Base-by-base conservation (phyloP, 441 rosid species). In the Corymbia calophylla region DNA sequence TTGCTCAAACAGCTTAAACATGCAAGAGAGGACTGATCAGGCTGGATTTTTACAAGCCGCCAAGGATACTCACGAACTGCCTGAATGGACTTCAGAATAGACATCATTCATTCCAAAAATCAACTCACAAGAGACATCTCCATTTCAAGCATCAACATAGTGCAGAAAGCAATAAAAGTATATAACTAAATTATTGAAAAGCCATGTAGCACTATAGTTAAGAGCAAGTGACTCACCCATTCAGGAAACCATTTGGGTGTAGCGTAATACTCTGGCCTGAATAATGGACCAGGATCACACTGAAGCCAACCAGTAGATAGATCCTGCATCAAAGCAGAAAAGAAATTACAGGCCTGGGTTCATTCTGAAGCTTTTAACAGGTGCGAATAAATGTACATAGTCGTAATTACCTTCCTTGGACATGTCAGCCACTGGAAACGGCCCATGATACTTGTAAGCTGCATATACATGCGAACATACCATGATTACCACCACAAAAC, bases 381-480 rank as follows among this genome's bases (percentile, higher is more conserved):
- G 49, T 39, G 8, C 16, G 7, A 35, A 89, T 13, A 29, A 25
- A 89, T 54, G 68, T 39, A 86, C 64, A 29, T 85, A 23, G 39
- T 39, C 53, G 89, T 88, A 58, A 86, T 91, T 94, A 96, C 99
- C 97, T 96, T 96, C 91, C 99, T 94, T 62, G 99, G 98, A 93
- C 99, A 96, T 81, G 99, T 97, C 87, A 97, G 91, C 99, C 99
- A 97, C 86, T 93, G 94, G 90, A 93, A 96, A 87, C 93, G 96
- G n/a, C 99, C 98, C 94, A 97, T 89, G 81, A 97, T 60, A 91
- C 96, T 95, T 70, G 99, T 98, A 89, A 97, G 96, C 99, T 97
- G 94, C 93, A 93, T 80, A 88, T 87, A 58, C 29, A 92, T 62
- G 81, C 66, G 87, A 73, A 82, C 62, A 53, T 47, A 68, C 53